Percentiles rank a stretch among this genome's conserved stretches.
Conservation (phyloP, 176 grass and related monocot species). For the Zoysia japonica region DNA sequence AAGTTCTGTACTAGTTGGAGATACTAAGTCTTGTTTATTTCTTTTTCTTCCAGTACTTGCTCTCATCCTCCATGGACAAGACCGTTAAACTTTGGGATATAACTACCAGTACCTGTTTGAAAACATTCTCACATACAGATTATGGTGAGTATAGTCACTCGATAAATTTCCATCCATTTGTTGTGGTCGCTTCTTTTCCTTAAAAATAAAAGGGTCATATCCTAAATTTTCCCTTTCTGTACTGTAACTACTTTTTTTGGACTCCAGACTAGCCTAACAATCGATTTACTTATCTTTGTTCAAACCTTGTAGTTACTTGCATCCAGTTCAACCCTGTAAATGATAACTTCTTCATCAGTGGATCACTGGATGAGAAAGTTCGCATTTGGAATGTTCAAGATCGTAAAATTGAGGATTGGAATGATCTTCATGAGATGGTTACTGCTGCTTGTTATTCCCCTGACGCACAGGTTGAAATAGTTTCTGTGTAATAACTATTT, state of each 20-base stretch:
- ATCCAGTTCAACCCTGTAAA: slow-evolving; percentile 99
- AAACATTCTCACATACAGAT: slow-evolving; percentile 96
- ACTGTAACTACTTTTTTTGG: slow-evolving; percentile 15
- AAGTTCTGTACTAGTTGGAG: not conserved
- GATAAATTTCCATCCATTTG: slow-evolving; percentile 13
- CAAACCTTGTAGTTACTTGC: slow-evolving; percentile 74
- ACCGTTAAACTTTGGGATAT: slow-evolving; percentile 94
- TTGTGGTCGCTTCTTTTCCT: slow-evolving; percentile 6
- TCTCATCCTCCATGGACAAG: slow-evolving; percentile 99
- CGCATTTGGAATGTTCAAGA: slow-evolving; percentile 92
- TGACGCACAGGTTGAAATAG: slow-evolving; percentile 68
- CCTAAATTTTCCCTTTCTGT: not conserved
- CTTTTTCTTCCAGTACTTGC: slow-evolving; percentile 63
- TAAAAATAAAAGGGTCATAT: not conserved
- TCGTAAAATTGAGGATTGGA: slow-evolving; percentile 96
- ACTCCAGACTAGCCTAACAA: slow-evolving; percentile 18
- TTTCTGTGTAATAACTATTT: slow-evolving; percentile 22
- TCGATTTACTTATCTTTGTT: slow-evolving; percentile 31
- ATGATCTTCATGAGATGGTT: slow-evolving; percentile 99
- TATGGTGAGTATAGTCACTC: slow-evolving; percentile 71
- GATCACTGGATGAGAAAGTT: slow-evolving; percentile 97
- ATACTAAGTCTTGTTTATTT: slow-evolving; percentile 19
- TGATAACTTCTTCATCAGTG: slow-evolving; percentile 95
- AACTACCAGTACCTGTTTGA: slow-evolving; percentile 72
- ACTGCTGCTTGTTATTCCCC: slow-evolving; percentile 93